Evolutionary conservation across 495 filamentous ascomycete genomes (phyloP), one percentile per base, ranked within the genome.

Genomic region (Amorphotheca resinae): DNA sequence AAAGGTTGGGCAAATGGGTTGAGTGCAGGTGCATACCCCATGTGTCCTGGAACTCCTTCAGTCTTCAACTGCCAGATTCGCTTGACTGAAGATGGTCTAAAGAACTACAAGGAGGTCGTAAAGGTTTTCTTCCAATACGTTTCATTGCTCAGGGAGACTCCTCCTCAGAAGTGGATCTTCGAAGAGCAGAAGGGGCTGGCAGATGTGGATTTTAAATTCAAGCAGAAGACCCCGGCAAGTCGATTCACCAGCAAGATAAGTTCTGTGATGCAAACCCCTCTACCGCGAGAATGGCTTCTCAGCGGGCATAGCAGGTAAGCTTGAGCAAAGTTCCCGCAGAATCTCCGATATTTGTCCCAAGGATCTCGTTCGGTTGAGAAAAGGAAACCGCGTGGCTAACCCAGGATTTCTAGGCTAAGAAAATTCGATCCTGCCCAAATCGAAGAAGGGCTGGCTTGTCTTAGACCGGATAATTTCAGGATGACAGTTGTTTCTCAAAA

Each of bases 1-100:
- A 95, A 93, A 60, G 91, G 93, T 33, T 96, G 87, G 93, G 87
- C 82, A 8, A 95, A 93, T 63, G 78, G 77, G 2, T 65, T 99
- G 9, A 79, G 77, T 45, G 84, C 89, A 41, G 83, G 83, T 22
- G 69, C 75, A 17, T 79, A 76, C 56, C 66, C 77, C 2, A 64
- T 93, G 18, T 89, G 86, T 53, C 84, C 87, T 3, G 91, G 88
- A 18, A 75, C 83, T 0, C 84, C 85, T 1, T 65, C 66, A 12
- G 72, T 93, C 37, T 95, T 96, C 59, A 81, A 78, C 9, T 70
- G 87, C 45, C 73, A 76, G 9, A 74, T 95, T 39, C 77, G 81
- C 17, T 63, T 96, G 47, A 96, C 91, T 1, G 81, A 91, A 53
- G 86, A 94, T 64, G 69, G 69, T 7, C 60, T 78, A 46, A 86